These are phyloP conservation scores for Coniochaeta prunicola DNA, from an alignment of 2,329 filamentous ascomycete genomes.

Conservation along the genomic window DNA sequence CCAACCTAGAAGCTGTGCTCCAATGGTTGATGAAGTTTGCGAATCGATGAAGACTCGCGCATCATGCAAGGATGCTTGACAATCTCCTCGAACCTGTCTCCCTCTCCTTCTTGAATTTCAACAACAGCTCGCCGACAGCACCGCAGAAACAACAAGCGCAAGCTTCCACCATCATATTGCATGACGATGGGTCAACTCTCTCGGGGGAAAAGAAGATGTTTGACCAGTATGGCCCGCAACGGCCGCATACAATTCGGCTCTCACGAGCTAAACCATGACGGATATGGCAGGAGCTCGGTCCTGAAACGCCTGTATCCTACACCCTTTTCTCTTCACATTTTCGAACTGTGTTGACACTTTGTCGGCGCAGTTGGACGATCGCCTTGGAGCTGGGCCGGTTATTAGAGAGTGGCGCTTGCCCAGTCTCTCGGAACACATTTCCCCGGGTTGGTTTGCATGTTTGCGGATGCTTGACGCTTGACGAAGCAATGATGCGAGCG, in stretches of 20 bases:
- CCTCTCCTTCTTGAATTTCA: not conserved
- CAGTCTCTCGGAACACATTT: not conserved
- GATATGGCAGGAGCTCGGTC: not conserved
- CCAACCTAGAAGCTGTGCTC: slow-evolving; percentile 92
- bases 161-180: not conserved
- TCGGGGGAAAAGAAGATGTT: not conserved
- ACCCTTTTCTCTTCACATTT: not conserved
- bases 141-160: not conserved
- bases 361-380: not conserved
- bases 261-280: not conserved
- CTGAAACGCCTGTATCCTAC: not conserved
- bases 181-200: not conserved
- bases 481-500: not conserved
- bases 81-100: not conserved
- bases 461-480: not conserved
- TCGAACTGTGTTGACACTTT: not conserved
- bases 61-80: not conserved
- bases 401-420: not conserved
- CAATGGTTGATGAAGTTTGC: slow-evolving; percentile 93
- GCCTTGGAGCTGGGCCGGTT: not conserved
- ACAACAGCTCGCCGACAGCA: not conserved
- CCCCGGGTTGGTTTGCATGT: not conserved
- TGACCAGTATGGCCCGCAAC: not conserved
- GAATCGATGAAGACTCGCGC: slow-evolving; percentile 48
- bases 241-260: not conserved